phyloP scores from a whole-genome alignment of 1,139 yeast genomes.

The Geotrichum klebahnii region DNA sequence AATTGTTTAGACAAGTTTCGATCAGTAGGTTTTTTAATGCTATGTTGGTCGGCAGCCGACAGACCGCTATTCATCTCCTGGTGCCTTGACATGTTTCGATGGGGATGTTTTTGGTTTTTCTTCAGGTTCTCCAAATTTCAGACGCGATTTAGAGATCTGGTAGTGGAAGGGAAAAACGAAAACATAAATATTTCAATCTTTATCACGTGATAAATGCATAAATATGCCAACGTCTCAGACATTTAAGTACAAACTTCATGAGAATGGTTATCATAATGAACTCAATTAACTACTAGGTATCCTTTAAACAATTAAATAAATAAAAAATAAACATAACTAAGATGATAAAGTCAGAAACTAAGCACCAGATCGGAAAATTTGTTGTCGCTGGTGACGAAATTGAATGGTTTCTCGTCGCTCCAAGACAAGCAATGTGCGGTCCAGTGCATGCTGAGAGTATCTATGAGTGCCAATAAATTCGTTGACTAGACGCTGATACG shows the following conservation, averaged over 20 bases:
- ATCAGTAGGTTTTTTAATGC: conserved; percentile 60
- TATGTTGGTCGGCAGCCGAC: neutral
- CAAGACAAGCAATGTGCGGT: conserved; percentile 73
- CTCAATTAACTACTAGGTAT: neutral
- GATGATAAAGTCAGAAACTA: conserved; percentile 31
- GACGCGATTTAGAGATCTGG: neutral
- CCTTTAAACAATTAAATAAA: neutral
- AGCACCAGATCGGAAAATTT: conserved; percentile 75
- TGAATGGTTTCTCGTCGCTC: conserved; percentile 85
- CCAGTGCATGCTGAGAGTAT: conserved; percentile 59
- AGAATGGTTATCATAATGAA: neutral
- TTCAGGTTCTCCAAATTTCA: neutral
- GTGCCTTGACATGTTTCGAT: neutral
- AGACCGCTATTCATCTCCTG: neutral
- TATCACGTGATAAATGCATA: conserved; percentile 2
- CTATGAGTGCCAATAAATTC: conserved; percentile 63
- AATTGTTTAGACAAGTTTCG: conserved; percentile 59
- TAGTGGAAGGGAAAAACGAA: neutral
- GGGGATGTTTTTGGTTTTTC: neutral
- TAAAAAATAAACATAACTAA: neutral
- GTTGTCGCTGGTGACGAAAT: conserved; percentile 83
- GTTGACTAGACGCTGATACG: conserved; percentile 73
- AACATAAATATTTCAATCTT: neutral
- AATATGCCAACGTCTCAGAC: neutral
- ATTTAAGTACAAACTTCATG: neutral